phyloP scores from a whole-genome alignment of 1,284 basidiomycete species.

The Apiotrichum siamense region DNA sequence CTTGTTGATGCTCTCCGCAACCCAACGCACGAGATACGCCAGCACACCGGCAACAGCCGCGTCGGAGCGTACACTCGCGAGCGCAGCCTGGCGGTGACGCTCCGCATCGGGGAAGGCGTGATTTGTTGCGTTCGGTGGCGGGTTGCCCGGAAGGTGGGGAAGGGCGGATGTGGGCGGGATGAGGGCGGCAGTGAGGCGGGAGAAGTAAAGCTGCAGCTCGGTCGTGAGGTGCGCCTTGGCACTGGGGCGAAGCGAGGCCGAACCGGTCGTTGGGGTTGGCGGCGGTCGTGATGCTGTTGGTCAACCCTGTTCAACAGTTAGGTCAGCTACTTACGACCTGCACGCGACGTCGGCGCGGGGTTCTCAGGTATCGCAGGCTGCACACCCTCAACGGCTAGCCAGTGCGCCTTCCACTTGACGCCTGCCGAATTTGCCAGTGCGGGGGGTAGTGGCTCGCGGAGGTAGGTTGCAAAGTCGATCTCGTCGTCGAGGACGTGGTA shows the following conservation, averaged over 20 bases:
- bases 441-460: constrained; percentile 51
- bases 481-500: constrained; percentile 95
- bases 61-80: constrained; percentile 81
- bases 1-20: constrained; percentile 76
- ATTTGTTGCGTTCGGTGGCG: constrained; percentile 12
- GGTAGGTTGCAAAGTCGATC: constrained; percentile 86
- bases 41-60: constrained; percentile 90
- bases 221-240: constrained; percentile 91
- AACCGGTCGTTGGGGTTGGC: constrained; percentile 29
- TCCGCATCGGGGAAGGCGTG: constrained; percentile 38
- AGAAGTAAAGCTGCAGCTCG: constrained; percentile 93
- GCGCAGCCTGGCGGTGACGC: constrained; percentile 71
- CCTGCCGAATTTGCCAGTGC: constrained; percentile 38
- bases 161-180: constrained; percentile 57
- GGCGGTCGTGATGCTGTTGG: constrained; percentile 26
- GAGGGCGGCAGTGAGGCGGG: constrained; percentile 78
- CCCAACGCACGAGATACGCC: constrained; percentile 92
- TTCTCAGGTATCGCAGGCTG: constrained; percentile 96
- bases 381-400: constrained; percentile 96
- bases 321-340: constrained; percentile 26
- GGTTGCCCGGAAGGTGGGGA: constrained; percentile 20
- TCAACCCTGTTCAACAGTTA: background rate
- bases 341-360: constrained; percentile 56
- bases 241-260: constrained; percentile 32
- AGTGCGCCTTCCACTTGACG: constrained; percentile 64